phyloP scores from a whole-genome alignment of 2,329 filamentous ascomycete species.

The Pyrenophora tritici-repentis region DNA sequence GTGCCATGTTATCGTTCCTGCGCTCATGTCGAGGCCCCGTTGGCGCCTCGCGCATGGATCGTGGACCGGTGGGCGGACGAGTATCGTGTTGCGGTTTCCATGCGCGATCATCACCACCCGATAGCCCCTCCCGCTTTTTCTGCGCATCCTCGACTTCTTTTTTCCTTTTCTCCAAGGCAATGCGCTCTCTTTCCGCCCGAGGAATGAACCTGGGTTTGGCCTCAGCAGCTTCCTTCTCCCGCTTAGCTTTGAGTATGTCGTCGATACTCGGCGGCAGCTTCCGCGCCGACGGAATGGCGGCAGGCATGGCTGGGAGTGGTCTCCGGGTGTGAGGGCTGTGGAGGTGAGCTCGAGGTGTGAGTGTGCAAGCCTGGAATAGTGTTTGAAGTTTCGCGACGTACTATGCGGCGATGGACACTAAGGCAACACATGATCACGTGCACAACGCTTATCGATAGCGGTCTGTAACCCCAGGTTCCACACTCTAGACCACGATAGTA shows the following conservation, averaged over 20 bases:
- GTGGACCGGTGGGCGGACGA: conserved; percentile 68
- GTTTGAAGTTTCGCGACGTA: not conserved
- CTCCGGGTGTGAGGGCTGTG: not conserved
- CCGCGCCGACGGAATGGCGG: conserved; percentile 38
- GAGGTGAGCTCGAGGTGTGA: not conserved
- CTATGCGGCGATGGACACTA: conserved; percentile 15
- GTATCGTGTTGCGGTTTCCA: conserved; percentile 14
- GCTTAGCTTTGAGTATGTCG: conserved; percentile 82
- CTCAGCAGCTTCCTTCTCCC: conserved; percentile 80
- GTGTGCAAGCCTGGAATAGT: not conserved
- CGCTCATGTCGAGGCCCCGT: conserved; percentile 62
- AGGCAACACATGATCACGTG: conserved; percentile 26
- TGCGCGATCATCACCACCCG: conserved; percentile 8
- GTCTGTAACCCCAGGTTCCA: too few relatives aligned
- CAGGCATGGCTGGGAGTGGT: not conserved
- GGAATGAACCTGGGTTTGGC: conserved; percentile 88
- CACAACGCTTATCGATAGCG: conserved; percentile 3
- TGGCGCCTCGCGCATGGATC: conserved; percentile 66
- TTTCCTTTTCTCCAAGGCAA: conserved; percentile 76
- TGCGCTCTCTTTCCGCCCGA: conserved; percentile 77
- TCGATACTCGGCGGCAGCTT: conserved; percentile 75
- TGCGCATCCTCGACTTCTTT: conserved; percentile 70
- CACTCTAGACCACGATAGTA: too few relatives aligned
- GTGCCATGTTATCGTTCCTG: conserved; percentile 56
- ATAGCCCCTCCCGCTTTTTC: conserved; percentile 54